Percentiles rank a stretch among this genome's conserved stretches.
phyloP scores from a whole-genome alignment of 495 filamentous ascomycete species.

The Penicillium turbatum region DNA sequence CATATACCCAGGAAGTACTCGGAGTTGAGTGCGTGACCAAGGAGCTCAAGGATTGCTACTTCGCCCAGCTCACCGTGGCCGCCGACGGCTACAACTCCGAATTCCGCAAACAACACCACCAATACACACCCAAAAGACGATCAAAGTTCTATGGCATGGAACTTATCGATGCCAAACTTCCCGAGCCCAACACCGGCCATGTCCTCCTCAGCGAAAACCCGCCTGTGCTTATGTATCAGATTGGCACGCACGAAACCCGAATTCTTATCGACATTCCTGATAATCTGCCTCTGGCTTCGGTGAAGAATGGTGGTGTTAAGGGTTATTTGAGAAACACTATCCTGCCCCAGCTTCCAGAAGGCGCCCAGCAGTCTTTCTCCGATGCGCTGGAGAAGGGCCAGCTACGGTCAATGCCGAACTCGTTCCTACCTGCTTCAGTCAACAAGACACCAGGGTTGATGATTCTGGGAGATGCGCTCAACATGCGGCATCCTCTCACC shows the following conservation, averaged over 20 bases:
- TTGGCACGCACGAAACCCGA: constrained; percentile 90
- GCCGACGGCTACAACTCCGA: constrained; percentile 92
- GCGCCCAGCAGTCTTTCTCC: constrained; percentile 67
- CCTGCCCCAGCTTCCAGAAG: constrained; percentile 69
- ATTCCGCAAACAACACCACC: constrained; percentile 78
- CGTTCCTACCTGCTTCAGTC: constrained; percentile 74
- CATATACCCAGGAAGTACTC: constrained; percentile 58
- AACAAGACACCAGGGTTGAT: constrained; percentile 69
- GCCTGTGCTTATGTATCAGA: constrained; percentile 93
- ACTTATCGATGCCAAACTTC: constrained; percentile 78
- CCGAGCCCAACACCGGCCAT: constrained; percentile 70
- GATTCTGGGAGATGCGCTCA: constrained; percentile 85
- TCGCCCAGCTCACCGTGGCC: constrained; percentile 79
- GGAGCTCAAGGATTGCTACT: constrained; percentile 65
- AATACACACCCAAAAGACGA: constrained; percentile 61
- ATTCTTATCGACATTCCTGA: constrained; percentile 88
- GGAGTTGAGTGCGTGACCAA: constrained; percentile 68
- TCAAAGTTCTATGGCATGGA: constrained; percentile 91
- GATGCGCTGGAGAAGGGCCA: constrained; percentile 70
- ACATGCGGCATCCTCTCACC: constrained; percentile 94
- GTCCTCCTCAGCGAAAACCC: constrained; percentile 73
- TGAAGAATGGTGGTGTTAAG: constrained; percentile 73
- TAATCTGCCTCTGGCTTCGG: constrained; percentile 63
- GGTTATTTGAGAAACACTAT: constrained; percentile 73
- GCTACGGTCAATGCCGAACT: constrained; percentile 86